Percentiles rank a stretch among this genome's conserved stretches.
These are phyloP conservation scores for Solanum gandarillasii DNA, from an alignment of 257 asterid species.

Conservation along the genomic window DNA sequence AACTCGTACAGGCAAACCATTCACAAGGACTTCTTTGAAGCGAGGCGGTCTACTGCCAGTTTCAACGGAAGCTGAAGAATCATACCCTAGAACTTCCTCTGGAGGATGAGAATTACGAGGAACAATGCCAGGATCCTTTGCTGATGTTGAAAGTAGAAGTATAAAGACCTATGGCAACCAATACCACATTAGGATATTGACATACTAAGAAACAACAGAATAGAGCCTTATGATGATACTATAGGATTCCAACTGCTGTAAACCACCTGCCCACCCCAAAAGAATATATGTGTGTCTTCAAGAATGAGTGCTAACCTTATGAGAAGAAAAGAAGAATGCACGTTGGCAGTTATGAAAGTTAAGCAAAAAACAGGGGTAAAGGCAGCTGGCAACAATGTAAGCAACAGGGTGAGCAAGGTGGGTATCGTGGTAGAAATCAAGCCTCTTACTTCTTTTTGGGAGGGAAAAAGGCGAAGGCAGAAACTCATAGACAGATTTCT, in stretches of 20 bases:
- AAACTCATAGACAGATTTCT: background rate
- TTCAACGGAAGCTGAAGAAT: conserved; percentile 16
- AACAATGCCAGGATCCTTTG: conserved; percentile 71
- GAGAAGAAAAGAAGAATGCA: background rate
- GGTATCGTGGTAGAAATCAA: background rate
- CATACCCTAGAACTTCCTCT: conserved; percentile 18
- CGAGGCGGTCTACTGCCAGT: conserved; percentile 23
- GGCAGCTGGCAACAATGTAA: background rate
- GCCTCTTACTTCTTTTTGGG: background rate
- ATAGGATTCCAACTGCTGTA: background rate
- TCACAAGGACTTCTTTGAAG: conserved; percentile 46
- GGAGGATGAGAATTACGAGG: conserved; percentile 58
- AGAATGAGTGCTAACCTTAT: background rate
- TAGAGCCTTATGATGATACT: background rate
- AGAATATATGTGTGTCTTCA: background rate
- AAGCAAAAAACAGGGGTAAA: background rate
- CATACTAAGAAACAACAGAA: background rate
- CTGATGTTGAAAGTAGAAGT: conserved; percentile 57
- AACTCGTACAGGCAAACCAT: conserved; percentile 48
- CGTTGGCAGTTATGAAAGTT: background rate
- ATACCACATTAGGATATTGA: background rate
- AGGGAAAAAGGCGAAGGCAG: background rate
- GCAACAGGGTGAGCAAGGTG: background rate
- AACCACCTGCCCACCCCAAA: background rate
- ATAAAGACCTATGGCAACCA: conserved; percentile 10